Evolutionary conservation across 164 flowering plant genomes (phyloP), one percentile per base, ranked within the genome.

Genomic region (Vitis rupestris): DNA sequence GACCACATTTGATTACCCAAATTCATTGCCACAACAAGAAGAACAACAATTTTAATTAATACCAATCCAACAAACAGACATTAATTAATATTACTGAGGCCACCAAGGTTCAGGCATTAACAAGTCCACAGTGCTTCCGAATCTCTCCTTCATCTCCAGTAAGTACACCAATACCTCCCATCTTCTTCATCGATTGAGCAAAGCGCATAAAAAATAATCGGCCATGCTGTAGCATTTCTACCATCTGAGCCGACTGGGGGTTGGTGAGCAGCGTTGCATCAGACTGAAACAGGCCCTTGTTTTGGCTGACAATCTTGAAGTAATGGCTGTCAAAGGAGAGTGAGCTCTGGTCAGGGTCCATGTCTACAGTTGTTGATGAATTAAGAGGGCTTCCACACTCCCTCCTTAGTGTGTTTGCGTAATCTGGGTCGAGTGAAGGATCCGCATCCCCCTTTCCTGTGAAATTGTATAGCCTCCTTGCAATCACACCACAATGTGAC

Each of bases 261-360:
- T 82, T 54, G 0, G 81, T 82, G 44, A 82, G 65, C 2, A 85
- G 83, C 0, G 86, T 80, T 0, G 90, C 86, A 50, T 85, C 88
- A 0, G 88, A 85, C 44, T 37, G 61, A 57, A 87, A 83, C 0
- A 85, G 72, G 2, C 90, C 88, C 64, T 67, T 58, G 31, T 72
- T 49, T 3, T 70, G 48, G 4, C 29, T 60, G 2, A 87, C 63
- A 7, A 11, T 59, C 1, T 5, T 23, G 52, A 52, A 83, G 76
- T 80, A 83, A 23, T 71, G 53, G 58, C 19, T 66, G 50, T 86
- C 84, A 15, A 86, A 86, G 7, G 70, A 50, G 4, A 14, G 15
- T 0, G 82, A 61, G 72, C 78, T 82, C 23, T 19, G 23, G 5
- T 16, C 31, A 0, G 82, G 79, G 55, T 86, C 85, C 82, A 84